A percentile compares a stretch with the other conserved stretches of the same genome.
Evolutionary conservation across 768 basidiomycete genomes (phyloP).

Genomic region (Hortiboletus flavorubellus): DNA sequence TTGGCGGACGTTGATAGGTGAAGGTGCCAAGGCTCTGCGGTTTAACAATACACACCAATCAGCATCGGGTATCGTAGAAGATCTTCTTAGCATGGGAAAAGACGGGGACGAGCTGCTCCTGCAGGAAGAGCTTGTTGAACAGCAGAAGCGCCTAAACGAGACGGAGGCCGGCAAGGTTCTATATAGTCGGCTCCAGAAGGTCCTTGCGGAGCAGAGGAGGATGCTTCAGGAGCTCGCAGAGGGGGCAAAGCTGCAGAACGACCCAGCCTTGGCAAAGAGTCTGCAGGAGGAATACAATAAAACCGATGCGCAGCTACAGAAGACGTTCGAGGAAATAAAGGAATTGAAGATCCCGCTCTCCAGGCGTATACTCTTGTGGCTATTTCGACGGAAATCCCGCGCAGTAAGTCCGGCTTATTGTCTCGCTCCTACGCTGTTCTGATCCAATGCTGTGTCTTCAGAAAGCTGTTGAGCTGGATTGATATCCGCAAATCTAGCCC

Average conservation of each 20-base stretch:
- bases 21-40: neutral
- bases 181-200: constrained; percentile 14
- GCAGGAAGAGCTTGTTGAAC: constrained; percentile 20
- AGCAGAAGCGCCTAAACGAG: constrained; percentile 16
- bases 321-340: constrained; percentile 22
- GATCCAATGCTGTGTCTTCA: neutral
- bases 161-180: constrained; percentile 21
- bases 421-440: neutral
- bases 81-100: neutral
- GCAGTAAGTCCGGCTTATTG: neutral
- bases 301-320: constrained; percentile 5
- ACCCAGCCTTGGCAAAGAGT: constrained; percentile 9
- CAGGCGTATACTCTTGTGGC: constrained; percentile 8
- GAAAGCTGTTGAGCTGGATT: constrained; percentile 3
- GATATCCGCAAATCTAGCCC: neutral
- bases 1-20: constrained; percentile 13
- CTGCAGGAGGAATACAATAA: constrained; percentile 13
- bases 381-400: constrained; percentile 8
- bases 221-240: constrained; percentile 16
- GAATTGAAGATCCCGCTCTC: constrained; percentile 15
- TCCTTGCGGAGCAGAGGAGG: constrained; percentile 17
- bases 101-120: constrained; percentile 3
- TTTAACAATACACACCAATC: neutral
- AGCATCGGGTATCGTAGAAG: neutral
- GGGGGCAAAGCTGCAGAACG: constrained; percentile 11